These are phyloP conservation scores for Citrus australasica DNA, from an alignment of 345 rosid species.

Conservation along the genomic window DNA sequence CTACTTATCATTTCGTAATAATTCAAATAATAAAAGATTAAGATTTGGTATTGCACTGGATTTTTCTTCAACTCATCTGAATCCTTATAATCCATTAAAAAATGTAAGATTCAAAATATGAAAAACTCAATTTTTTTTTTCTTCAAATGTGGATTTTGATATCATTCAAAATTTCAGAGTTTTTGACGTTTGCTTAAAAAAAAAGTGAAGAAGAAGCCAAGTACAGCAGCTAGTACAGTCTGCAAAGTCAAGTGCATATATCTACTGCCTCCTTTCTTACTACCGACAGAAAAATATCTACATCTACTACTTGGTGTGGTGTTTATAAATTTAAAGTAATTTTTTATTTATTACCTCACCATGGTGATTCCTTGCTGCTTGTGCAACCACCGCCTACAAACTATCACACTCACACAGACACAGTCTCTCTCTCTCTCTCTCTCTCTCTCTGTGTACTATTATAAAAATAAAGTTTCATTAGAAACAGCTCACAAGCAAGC, in stretches of 20 bases:
- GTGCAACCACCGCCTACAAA: background rate
- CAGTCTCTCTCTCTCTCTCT: slow-evolving; percentile 9
- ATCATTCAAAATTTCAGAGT: too few relatives aligned
- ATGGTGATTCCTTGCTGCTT: background rate
- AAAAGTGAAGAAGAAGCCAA: background rate
- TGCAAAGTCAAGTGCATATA: background rate
- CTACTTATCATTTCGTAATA: too few relatives aligned
- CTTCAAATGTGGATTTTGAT: too few relatives aligned
- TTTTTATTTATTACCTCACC: background rate
- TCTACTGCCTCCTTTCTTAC: background rate
- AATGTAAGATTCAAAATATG: too few relatives aligned
- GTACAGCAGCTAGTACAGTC: background rate
- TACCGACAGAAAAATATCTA: background rate
- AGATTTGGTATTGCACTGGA: too few relatives aligned
- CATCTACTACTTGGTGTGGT: background rate
- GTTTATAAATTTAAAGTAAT: background rate
- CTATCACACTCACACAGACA: background rate
- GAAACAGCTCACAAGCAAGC: background rate
- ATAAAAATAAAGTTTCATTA: background rate
- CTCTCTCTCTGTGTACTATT: background rate
- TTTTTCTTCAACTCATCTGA: too few relatives aligned
- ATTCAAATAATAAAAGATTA: too few relatives aligned
- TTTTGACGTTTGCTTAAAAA: background rate
- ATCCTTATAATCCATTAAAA: too few relatives aligned
- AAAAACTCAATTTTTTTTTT: too few relatives aligned